Evolutionary conservation across 2,329 filamentous ascomycete genomes (phyloP).

Genomic region (Byssothecium circinans): DNA sequence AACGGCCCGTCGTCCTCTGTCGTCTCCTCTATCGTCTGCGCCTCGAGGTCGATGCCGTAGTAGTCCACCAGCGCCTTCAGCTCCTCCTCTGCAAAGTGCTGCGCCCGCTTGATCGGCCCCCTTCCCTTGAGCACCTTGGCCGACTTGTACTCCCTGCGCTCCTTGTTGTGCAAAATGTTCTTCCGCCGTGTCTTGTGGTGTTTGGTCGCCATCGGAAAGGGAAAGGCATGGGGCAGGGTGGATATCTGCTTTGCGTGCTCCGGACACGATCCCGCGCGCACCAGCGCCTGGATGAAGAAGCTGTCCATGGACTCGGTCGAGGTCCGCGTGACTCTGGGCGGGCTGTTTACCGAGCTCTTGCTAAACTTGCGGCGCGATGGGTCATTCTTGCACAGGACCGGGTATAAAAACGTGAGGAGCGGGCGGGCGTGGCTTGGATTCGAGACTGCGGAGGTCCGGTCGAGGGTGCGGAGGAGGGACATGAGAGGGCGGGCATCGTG

Average conservation of each 20-base stretch:
- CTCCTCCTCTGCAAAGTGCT: conserved; percentile 46
- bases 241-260: conserved; percentile 48
- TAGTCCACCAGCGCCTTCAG: conserved; percentile 53
- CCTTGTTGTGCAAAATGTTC: conserved; percentile 9
- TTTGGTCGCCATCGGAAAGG: conserved; percentile 6
- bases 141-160: conserved; percentile 11
- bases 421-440: conserved; percentile 42
- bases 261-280: conserved; percentile 55
- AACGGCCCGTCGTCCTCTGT: conserved; percentile 34
- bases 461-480: conserved; percentile 61
- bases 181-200: conserved; percentile 24
- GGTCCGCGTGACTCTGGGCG: conserved; percentile 15
- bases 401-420: conserved; percentile 38
- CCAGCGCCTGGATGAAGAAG: conserved; percentile 57
- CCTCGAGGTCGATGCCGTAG: conserved; percentile 41
- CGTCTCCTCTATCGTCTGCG: conserved; percentile 29
- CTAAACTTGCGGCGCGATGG: conserved; percentile 21
- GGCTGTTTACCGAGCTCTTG: conserved; percentile 16
- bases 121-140: conserved; percentile 1
- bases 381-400: conserved; percentile 12
- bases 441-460: conserved; percentile 54
- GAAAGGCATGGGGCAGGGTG: conserved; percentile 13
- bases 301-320: conserved; percentile 49
- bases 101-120: conserved; percentile 25
- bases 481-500: conserved; percentile 67